These are phyloP conservation scores for Escovopsis sp. DNA, from an alignment of 2,329 filamentous ascomycete genomes.

Conservation along the genomic window DNA sequence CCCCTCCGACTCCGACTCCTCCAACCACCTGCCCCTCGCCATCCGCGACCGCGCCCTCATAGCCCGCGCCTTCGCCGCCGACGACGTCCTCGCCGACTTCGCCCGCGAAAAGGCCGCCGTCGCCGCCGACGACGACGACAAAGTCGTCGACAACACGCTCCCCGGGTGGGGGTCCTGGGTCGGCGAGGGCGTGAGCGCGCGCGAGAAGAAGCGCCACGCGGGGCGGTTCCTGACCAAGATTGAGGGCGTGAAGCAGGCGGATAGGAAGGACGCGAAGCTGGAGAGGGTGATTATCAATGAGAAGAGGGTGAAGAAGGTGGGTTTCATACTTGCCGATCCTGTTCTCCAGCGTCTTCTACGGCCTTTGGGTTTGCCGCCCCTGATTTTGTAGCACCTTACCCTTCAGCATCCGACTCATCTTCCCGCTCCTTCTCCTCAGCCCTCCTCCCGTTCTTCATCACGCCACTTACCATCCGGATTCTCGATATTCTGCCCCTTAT, in stretches of 20 bases:
- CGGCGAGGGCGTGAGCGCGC: slow-evolving; percentile 64
- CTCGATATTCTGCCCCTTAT: neutral
- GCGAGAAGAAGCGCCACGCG: slow-evolving; percentile 47
- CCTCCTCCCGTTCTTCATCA: neutral
- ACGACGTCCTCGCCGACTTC: slow-evolving; percentile 71
- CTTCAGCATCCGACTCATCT: too few species aligned
- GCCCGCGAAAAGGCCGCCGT: slow-evolving; percentile 60
- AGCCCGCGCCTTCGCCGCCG: slow-evolving; percentile 73
- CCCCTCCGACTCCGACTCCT: too few species aligned
- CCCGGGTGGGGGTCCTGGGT: slow-evolving; percentile 92
- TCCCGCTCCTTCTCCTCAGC: too few species aligned
- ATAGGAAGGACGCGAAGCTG: slow-evolving; percentile 70
- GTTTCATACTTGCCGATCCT: slow-evolving; percentile 6
- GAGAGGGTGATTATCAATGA: slow-evolving; percentile 84
- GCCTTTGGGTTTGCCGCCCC: too few species aligned
- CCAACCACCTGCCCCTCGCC: slow-evolving; percentile 36
- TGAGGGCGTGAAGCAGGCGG: slow-evolving; percentile 58
- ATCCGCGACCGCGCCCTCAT: slow-evolving; percentile 54
- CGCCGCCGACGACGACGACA: slow-evolving; percentile 64
- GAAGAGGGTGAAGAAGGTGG: slow-evolving; percentile 74
- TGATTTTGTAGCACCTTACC: too few species aligned
- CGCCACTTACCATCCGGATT: neutral
- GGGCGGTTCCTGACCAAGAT: slow-evolving; percentile 48
- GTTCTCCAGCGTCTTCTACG: neutral
- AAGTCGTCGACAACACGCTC: slow-evolving; percentile 68